These are phyloP conservation scores for Boletus rubescentipes DNA, from an alignment of 768 basidiomycete genomes.

Conservation along the genomic window DNA sequence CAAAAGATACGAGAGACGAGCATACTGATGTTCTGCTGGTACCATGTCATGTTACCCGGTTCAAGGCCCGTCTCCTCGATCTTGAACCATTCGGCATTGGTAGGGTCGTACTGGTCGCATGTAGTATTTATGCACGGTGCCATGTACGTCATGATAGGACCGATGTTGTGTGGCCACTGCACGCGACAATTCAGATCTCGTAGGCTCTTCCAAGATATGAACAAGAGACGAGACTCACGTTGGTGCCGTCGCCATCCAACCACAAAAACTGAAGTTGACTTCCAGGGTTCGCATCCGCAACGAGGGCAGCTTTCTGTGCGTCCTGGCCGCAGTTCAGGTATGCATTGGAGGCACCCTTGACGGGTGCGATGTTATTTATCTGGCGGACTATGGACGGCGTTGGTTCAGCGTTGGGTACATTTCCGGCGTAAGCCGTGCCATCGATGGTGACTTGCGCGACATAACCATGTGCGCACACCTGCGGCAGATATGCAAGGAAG, in stretches of 20 bases:
- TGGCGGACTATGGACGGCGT: constrained; percentile 44
- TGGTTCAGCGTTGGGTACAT: constrained; percentile 40
- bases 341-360: constrained; percentile 57
- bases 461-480: constrained; percentile 45
- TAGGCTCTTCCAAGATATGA: neutral
- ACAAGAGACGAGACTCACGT: constrained; percentile 23
- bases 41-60: constrained; percentile 42
- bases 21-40: constrained; percentile 54
- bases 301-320: constrained; percentile 47
- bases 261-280: constrained; percentile 55
- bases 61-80: constrained; percentile 53
- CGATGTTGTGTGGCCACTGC: constrained; percentile 57
- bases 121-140: constrained; percentile 55
- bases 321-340: constrained; percentile 60
- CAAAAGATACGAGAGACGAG: constrained; percentile 1
- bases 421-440: constrained; percentile 43
- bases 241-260: constrained; percentile 44
- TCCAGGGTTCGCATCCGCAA: constrained; percentile 60
- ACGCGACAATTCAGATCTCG: neutral
- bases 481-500: constrained; percentile 12
- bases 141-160: constrained; percentile 76
- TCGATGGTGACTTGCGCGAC: constrained; percentile 43
- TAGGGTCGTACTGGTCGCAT: constrained; percentile 60
- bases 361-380: constrained; percentile 43
- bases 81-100: constrained; percentile 73